Evolutionary conservation across 2,329 filamentous ascomycete species (phyloP), one percentile per base, ranked within the genome.

Genomic region (Fusarium avenaceum): DNA sequence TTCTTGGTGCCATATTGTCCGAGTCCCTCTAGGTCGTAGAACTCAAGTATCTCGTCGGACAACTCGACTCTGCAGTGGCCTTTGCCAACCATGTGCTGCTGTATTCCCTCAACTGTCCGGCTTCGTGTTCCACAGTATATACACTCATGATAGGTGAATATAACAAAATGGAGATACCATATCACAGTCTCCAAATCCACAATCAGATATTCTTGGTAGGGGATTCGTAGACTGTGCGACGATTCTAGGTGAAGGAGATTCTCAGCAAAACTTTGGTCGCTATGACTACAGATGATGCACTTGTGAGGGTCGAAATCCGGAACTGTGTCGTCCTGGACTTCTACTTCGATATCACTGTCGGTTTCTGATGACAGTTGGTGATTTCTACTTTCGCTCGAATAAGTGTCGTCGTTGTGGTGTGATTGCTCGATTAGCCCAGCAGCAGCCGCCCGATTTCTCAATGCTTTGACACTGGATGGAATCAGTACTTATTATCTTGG

Each of bases 71-170:
- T 78, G 67, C 84, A 86, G 57, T 86, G 84, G 0, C 82, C 80
- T 47, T 83, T 85, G 4, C 75, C 78, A 0, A 75, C 67, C 84
- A 86, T 86, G 54, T 86, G 86, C 35, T 85, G 83, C 63, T 84
- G 83, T 0, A 82, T 80, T 0, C 80, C 85, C 49, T 83, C 76
- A 0, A 77, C 75, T 0, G 80, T 83, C 0, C 73, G 72, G 32
- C 82, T 78, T 38, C 80, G 73, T 15, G 77, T 82, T 1, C 82
- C 82, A 64, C 85, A 87, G 20, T 78, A 80, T 38, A 87, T 76
- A 59, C 86, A 88, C 71, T 86, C 83, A 19, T 76, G 76, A 54
- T 84, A 86, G 1, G 73, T 79, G 20, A 76, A 81, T 15, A 87
- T 81, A 20, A 87, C 73, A 10, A 85, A 77, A 52, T 83, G 79